Evolutionary conservation across 495 filamentous ascomycete genomes (phyloP), one percentile per base, ranked within the genome.

Genomic region (Penicillium pancosmium): DNA sequence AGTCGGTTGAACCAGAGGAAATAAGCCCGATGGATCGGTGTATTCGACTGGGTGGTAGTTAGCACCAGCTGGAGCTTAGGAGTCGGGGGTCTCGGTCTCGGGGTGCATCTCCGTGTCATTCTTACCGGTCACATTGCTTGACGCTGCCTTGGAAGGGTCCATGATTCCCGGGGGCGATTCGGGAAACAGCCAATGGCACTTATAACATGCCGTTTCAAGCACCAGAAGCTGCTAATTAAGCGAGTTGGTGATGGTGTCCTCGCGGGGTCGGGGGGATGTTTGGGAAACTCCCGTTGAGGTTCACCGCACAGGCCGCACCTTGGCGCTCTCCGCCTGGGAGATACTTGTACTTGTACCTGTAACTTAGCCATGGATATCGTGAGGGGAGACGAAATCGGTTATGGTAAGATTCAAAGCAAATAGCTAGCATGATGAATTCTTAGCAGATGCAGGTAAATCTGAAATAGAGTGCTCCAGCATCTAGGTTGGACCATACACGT

Each of bases 11-110:
- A 98, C 76, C 16, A 90, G 80, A 55, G 89, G 85, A 67, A 92
- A 98, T 51, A 96, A 81, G 52, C 88, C 89, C 61, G 88, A 89
- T 13, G 95, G 93, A 73, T 98, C 94, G 75, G 88, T 91, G 72
- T 96, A 98, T 64, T 82, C 78, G 51, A 82, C 80, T 84, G 50
- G 46, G 59, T 50, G 11, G 13, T 55, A 52, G 27, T 61, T 13
- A 65, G 57, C 46, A 51, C 46, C 47, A 40, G 44, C 23, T 23
- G 3, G 55, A 59, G 49, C 46, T 36, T 36, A 11, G 44, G 41
- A 27, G 21, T 43, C 11, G 31, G 47, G 53, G 13, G 43, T 47
- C 25, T 36, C 23, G 18, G 50, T 10, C 27, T 49, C 43, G 33
- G 50, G 43, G 25, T 33, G 16, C 10, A 50, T 11, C n/a, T 51